Conservation (phyloP, 2,329 filamentous ascomycete genomes). For the Botrytis galanthina region DNA sequence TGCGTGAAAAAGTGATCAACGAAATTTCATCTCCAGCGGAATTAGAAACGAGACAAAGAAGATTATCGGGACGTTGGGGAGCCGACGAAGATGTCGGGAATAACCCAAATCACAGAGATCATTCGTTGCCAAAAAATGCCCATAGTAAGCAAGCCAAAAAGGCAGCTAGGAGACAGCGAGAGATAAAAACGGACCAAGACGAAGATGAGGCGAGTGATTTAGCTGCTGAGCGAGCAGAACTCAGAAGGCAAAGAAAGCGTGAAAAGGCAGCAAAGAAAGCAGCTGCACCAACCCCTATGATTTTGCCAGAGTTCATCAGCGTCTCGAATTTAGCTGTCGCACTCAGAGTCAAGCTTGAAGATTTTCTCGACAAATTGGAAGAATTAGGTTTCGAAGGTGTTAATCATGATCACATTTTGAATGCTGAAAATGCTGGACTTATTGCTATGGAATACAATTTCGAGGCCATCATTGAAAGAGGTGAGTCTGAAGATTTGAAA, state of each 20-base stretch:
- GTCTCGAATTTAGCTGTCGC: slow-evolving; percentile 77
- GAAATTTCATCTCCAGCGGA: background rate
- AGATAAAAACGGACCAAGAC: slow-evolving; percentile 31
- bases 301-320: slow-evolving; percentile 87
- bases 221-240: slow-evolving; percentile 42
- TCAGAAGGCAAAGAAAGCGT: slow-evolving; percentile 44
- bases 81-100: background rate
- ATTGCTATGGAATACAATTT: slow-evolving; percentile 92
- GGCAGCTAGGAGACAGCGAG: slow-evolving; percentile 34
- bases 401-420: slow-evolving; percentile 78
- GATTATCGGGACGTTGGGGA: slow-evolving; percentile 17
- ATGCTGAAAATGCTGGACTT: slow-evolving; percentile 84
- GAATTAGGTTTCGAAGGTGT: slow-evolving; percentile 89
- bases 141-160: slow-evolving; percentile 34
- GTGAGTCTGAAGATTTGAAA: slow-evolving; percentile 66
- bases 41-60: background rate
- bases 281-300: slow-evolving; percentile 58
- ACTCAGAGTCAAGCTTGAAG: slow-evolving; percentile 65
- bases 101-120: slow-evolving; percentile 10
- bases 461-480: slow-evolving; percentile 73
- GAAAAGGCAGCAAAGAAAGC: slow-evolving; percentile 44
- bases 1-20: background rate
- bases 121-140: slow-evolving; percentile 21
- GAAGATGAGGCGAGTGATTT: slow-evolving; percentile 36
- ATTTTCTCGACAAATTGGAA: slow-evolving; percentile 73